Evolutionary conservation across 139 green algal species (phyloP), one percentile per base, ranked within the genome.

Genomic region (Limnomonas spitsbergensis): DNA sequence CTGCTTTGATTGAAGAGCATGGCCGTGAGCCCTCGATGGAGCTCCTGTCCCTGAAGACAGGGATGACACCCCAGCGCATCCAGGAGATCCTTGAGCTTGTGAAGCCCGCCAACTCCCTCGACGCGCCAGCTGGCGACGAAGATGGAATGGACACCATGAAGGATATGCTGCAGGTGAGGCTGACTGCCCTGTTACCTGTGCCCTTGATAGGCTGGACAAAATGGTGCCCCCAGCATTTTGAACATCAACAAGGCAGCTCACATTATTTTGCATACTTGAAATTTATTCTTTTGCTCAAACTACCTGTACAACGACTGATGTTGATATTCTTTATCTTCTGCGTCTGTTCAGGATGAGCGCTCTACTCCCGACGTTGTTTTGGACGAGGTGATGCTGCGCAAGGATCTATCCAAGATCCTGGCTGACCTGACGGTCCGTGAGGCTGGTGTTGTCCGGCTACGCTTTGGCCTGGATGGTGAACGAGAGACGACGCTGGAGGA

Each of bases 401-500:
- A 39, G 20, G 93, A 97, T 75, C 61, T 98, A 36, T 89, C 94
- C 66, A 78, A 76, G 39, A 85, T 94, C 69, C 85, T 98, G 79
- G 47, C 82, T 38, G 91, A 82, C 4, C 88, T 99, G 32, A 75
- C 75, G 2, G 79, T 84, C 52, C 91, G 95, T 1, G 96, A 99
- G 83, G 86, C 88, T 35, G 83, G 84, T 61, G 88, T 99, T 36
- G 56, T 98, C 56, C 83, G 91, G 29, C 87, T 98, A 85, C 91
- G 96, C 14, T 98, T 95, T 81, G 96, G 96, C 1, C 85, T 99
- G 66, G 91, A 94, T 35, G 81, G 91, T 54, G 84, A 81, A 6
- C 31, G 68, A 2, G 91, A 90, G 77, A 85, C 85, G 56, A 98
- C 95, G 3, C 87, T 99, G 72, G 92, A 98, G 80, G 93, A 99